Percentiles rank a stretch among this genome's conserved stretches.
These are phyloP conservation scores for Rhododendron molle DNA, from an alignment of 148 eudicot species.

Conservation along the genomic window DNA sequence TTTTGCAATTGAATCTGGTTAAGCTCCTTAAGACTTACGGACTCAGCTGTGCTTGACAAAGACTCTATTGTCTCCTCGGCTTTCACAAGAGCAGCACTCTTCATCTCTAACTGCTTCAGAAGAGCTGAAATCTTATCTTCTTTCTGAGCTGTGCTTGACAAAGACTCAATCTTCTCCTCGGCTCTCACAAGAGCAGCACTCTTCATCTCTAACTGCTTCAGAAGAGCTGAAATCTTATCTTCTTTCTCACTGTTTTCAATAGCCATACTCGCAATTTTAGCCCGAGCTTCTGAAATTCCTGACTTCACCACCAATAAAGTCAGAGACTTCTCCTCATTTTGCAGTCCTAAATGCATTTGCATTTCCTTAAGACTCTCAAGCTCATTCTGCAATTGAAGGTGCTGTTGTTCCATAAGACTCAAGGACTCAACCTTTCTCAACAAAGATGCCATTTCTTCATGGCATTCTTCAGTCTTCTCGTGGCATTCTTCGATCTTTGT, in stretches of 20 bases:
- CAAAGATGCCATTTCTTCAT: conserved; percentile 7
- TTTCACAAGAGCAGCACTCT: conserved; percentile 23
- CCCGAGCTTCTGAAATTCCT: conserved; percentile 29
- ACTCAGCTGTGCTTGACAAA: conserved; percentile 9
- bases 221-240: conserved; percentile 19
- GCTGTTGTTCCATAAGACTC: conserved; percentile 20
- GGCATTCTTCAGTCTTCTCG: conserved; percentile 4
- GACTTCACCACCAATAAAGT: conserved; percentile 48
- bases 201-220: conserved; percentile 44
- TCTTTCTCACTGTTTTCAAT: conserved; percentile 22
- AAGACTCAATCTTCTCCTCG: conserved; percentile 20
- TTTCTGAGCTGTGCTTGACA: conserved; percentile 11
- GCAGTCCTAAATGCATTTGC: conserved; percentile 48
- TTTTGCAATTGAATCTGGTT: conserved; percentile 27
- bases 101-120: conserved; percentile 43
- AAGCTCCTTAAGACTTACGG: conserved; percentile 19
- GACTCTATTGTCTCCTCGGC: conserved; percentile 24
- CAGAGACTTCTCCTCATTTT: conserved; percentile 66
- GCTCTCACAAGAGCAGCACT: conserved; percentile 23
- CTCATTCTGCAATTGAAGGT: conserved; percentile 32
- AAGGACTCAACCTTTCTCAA: conserved; percentile 14
- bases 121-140: conserved; percentile 22
- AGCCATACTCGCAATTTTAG: conserved; percentile 14
- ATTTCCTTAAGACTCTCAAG: conserved; percentile 39
- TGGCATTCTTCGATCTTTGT: neutral